Conservation (phyloP, 202 grass and related monocot genomes). For the Sporobolus alterniflorus region DNA sequence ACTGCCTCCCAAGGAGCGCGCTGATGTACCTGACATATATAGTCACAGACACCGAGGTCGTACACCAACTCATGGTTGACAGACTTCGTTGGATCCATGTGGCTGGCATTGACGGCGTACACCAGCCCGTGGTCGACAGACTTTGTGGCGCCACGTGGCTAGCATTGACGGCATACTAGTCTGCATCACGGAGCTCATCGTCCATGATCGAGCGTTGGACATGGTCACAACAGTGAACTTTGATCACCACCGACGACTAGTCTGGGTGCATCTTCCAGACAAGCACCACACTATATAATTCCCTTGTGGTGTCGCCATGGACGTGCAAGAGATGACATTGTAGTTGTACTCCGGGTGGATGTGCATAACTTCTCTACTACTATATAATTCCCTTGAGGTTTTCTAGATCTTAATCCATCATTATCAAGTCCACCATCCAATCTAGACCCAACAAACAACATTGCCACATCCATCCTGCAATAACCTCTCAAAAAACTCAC, state of each 20-base stretch:
- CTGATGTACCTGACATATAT: slow-evolving; percentile 56
- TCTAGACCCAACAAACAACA: too few species aligned
- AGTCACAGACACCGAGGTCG: slow-evolving; percentile 38
- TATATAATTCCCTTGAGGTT: too few species aligned
- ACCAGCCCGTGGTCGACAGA: slow-evolving; percentile 50
- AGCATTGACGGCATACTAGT: slow-evolving; percentile 40
- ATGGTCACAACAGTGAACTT: slow-evolving; percentile 64
- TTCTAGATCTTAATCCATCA: too few species aligned
- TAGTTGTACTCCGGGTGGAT: slow-evolving; percentile 40
- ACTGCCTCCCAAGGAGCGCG: slow-evolving; percentile 45
- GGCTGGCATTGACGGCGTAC: slow-evolving; percentile 46
- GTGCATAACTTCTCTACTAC: too few species aligned
- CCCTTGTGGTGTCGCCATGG: slow-evolving; percentile 63
- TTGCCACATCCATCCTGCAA: too few species aligned
- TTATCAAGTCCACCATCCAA: too few species aligned
- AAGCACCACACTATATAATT: slow-evolving; percentile 34
- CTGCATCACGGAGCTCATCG: slow-evolving; percentile 41
- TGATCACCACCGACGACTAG: slow-evolving; percentile 52
- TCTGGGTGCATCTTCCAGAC: slow-evolving; percentile 48
- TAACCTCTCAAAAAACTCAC: too few species aligned
- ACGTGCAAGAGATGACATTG: slow-evolving; percentile 55
- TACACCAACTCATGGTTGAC: slow-evolving; percentile 55
- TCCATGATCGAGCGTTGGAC: slow-evolving; percentile 37
- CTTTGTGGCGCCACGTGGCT: slow-evolving; percentile 36
- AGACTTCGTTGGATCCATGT: slow-evolving; percentile 33